Base-by-base conservation (phyloP, 805 yeast species). In the Candida easanensis region DNA sequence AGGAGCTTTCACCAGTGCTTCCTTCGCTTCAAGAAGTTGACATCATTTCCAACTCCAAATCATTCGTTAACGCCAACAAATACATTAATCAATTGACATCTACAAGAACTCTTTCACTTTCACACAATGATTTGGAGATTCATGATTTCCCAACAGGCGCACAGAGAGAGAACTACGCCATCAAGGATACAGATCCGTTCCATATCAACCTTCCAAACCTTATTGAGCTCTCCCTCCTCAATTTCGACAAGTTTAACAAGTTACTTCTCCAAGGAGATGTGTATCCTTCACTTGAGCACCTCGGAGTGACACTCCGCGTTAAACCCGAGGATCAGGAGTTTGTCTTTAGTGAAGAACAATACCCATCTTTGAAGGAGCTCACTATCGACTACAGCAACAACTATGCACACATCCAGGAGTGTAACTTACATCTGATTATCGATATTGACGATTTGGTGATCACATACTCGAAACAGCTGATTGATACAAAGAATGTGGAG, bases 381-480 rank as follows among this genome's bases (percentile, higher is more conserved):
- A 32, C 27, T 5, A 31, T 54, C 9, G 48, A 44, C 14, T 54
- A 49, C 21, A 23, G 38, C 17, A 56, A 56, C 37, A 34, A 45
- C 26, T 54, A 48, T 38, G 53, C 55, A 1, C 57, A 52, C 15
- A 26, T 56, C 18, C 48, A 49, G 25, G 43, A 51, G 19, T 48
- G 54, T 19, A 48, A 54, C 26, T 42, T 56, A 16, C 20, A 23
- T 8, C 18, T 54, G 17, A 33, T 33, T 7, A 16, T 54, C 15
- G 50, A 48, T n/a, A 23, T 45, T 13, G 32, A 27, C 5, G 48
- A 46, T 20, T 17, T 44, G 18, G 42, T 36, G 7, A 26, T 51
- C 11, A 41, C 39, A 0, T 51, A 41, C 36, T 39, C 44, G n/a
- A 49, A 27, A 14, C 53, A 46, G 34, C 38, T 39, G 11, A 30